A percentile compares a stretch with the other conserved stretches of the same genome.
phyloP scores from a whole-genome alignment of 2,329 filamentous ascomycete genomes.

The Ceratocystis cacaofunesta region DNA sequence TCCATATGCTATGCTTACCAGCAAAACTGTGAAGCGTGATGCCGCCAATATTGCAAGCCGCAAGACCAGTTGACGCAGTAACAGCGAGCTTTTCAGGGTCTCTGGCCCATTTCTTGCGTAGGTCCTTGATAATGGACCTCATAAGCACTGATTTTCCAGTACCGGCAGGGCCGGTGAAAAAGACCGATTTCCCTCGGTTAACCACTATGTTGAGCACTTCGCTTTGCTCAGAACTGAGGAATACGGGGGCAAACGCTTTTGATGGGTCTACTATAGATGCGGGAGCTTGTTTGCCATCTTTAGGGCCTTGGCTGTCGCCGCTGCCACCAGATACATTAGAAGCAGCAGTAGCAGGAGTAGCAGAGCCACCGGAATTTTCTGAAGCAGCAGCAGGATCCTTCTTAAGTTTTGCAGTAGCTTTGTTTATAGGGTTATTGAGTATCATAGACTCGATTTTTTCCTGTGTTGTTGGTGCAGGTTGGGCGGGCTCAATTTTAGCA shows the following conservation, averaged over 20 bases:
- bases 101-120: constrained; percentile 59
- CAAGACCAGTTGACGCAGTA: constrained; percentile 87
- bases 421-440: not conserved
- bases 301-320: not conserved
- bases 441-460: constrained; percentile 9
- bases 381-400: not conserved
- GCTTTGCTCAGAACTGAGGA: constrained; percentile 73
- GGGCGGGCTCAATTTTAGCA: constrained; percentile 25
- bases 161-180: constrained; percentile 93
- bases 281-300: not conserved
- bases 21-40: constrained; percentile 93
- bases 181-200: constrained; percentile 70
- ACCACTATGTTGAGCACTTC: constrained; percentile 73
- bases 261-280: constrained; percentile 17
- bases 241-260: constrained; percentile 39
- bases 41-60: constrained; percentile 91
- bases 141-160: constrained; percentile 96
- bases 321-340: not conserved
- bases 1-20: constrained; percentile 31
- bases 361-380: not conserved
- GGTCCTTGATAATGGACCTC: constrained; percentile 69
- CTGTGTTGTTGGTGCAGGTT: not conserved
- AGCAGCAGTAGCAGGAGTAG: not conserved
- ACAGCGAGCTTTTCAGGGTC: constrained; percentile 80
- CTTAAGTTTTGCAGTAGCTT: not conserved